Conservation (phyloP, 345 rosid genomes). For the Melaleuca quinquenervia region DNA sequence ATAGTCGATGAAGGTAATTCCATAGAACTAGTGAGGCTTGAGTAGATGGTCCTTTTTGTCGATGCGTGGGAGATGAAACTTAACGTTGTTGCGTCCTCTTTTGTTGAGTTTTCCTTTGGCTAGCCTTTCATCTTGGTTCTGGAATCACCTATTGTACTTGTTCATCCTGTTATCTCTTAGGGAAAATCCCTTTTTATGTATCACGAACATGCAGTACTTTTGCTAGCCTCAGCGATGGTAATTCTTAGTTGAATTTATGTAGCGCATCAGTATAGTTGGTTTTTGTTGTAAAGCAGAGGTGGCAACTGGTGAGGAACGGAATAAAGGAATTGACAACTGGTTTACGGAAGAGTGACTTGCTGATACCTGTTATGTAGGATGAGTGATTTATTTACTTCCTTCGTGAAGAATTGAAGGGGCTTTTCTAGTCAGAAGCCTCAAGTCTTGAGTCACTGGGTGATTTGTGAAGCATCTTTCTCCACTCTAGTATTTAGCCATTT, state of each 20-base stretch:
- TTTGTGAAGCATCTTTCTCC: not conserved
- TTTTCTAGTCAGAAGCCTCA: not conserved
- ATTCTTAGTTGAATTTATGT: not conserved
- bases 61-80: too few relatives aligned
- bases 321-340: too few relatives aligned
- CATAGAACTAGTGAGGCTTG: too few relatives aligned
- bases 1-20: not conserved
- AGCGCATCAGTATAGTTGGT: too few relatives aligned
- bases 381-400: not conserved
- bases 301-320: not conserved
- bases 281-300: not conserved
- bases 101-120: not conserved
- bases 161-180: not conserved
- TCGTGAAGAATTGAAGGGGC: too few relatives aligned
- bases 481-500: not conserved
- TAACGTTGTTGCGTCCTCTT: too few relatives aligned
- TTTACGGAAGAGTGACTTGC: not conserved
- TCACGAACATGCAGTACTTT: not conserved
- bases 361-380: not conserved
- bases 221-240: rapidly evolving
- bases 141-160: rapidly evolving
- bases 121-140: not conserved
- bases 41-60: too few relatives aligned
- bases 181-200: not conserved
- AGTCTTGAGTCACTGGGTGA: not conserved